Evolutionary conservation across 805 yeast species (phyloP), one percentile per base, ranked within the genome.

Genomic region (Saccharomycopsis vini): DNA sequence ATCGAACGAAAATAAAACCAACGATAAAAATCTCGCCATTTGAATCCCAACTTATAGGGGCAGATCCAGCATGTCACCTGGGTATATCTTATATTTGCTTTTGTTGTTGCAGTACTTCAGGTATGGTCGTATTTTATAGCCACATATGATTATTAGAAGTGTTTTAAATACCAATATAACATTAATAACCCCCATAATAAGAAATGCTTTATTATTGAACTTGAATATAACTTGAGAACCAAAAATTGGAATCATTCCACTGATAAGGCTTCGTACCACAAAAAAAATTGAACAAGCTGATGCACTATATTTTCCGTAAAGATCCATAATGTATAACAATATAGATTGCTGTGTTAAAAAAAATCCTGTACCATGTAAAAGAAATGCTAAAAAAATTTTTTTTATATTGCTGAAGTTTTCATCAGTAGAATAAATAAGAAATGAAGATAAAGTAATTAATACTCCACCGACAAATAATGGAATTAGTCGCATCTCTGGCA

Each of bases 281-380:
- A 43, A 29, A 12, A 22, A 24, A 40, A 46, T 13, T 6, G 50
- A 42, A 22, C 39, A 24, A 9, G 44, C 44, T 3, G 50, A 46
- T 10, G 50, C 50, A 4, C 42, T 34, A 15, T 43, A 33, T 28
- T 34, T 31, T 7, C 41, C 44, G 24, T 46, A 46, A 13, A 46
- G 21, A 21, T 42, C 46, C 50, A 46, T 42, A 12, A 46, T 26
- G 36, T 46, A 46, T 6, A 46, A 18, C 12, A 46, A 21, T 1
- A 32, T 23, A 15, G 50, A 46, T 30, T 46, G 50, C 15, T 46
- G 50, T 3, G 41, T 19, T 21, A 46, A 21, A 32, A 43, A 46
- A 19, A 31, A 42, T 3, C 46, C 46, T 3, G 50, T 40, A 4
- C 50, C 50, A n/a, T 46, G 50, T 13, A 46, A 29, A 16, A 42